A percentile compares a stretch with the other conserved stretches of the same genome.
Conservation (phyloP, 2,329 filamentous ascomycete genomes). For the Pseudocercospora pini-densiflorae region DNA sequence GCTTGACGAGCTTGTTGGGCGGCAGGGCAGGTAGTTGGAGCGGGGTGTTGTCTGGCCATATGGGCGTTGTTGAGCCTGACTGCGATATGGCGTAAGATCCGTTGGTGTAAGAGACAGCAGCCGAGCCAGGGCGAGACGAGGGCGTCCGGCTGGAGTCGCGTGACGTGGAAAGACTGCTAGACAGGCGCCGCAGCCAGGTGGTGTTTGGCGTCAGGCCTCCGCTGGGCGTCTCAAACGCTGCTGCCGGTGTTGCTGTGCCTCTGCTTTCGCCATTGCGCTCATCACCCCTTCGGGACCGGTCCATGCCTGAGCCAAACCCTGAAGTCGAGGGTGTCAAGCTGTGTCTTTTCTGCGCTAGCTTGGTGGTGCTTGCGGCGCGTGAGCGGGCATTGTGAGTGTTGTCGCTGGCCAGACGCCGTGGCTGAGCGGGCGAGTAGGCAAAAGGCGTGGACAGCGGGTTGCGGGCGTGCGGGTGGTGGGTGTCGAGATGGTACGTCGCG, state of each 20-base stretch:
- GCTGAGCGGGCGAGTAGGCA: constrained; percentile 9
- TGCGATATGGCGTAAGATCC: constrained; percentile 54
- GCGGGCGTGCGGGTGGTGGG: constrained; percentile 5
- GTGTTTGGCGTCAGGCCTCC: constrained; percentile 24
- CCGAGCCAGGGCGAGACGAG: constrained; percentile 67
- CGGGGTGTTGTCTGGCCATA: constrained; percentile 53
- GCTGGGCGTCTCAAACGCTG: constrained; percentile 9
- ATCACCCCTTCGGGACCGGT: constrained; percentile 19
- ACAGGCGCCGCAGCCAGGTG: constrained; percentile 70
- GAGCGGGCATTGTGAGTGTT: constrained; percentile 19
- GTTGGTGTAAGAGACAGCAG: constrained; percentile 63
- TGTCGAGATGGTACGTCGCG: constrained; percentile 14
- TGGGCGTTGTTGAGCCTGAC: constrained; percentile 64
- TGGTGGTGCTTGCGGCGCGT: constrained; percentile 16
- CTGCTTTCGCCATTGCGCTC: constrained; percentile 16
- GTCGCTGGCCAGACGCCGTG: constrained; percentile 23
- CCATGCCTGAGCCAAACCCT: constrained; percentile 24
- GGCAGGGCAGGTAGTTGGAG: constrained; percentile 46
- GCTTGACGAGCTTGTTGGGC: constrained; percentile 80
- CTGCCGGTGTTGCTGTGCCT: not conserved
- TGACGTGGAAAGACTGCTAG: constrained; percentile 45
- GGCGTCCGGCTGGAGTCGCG: constrained; percentile 52
- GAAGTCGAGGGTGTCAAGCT: constrained; percentile 7
- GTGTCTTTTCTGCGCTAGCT: constrained; percentile 6
- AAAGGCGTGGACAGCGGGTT: constrained; percentile 12